Base-by-base conservation (phyloP, 2,329 filamentous ascomycete genomes). In the Paracoccidioides lutzii region DNA sequence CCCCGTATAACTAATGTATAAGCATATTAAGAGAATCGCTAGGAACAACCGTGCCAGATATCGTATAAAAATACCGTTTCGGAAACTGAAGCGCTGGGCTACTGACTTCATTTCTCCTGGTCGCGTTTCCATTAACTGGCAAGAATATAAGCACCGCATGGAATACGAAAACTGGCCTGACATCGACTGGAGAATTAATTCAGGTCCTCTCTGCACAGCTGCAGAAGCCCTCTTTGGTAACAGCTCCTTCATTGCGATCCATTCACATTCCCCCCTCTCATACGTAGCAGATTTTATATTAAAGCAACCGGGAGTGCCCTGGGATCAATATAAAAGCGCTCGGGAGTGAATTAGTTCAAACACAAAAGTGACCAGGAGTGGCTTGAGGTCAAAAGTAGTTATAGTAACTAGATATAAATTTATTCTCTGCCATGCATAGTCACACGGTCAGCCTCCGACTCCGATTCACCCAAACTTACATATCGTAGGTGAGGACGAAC, bases 161-260 rank as follows among this genome's bases (percentile, higher is more conserved):
- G 14, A 50, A 37, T 50, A 38, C 32, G 46, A 38, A 35, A 38
- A 50, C 22, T 50, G 12, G n/a, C 14, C 37, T 7, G n/a, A 22
- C 15, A 1, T 37, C n/a, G 46, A 38, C n/a, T 3, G 12, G 30
- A 32, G 12, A 4, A 6, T 7, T n/a, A 50, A 50, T 37, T 8
- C 28, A 37, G 46, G 32, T 37, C 44, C 52, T 15, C 52, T 53
- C 40, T 33, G 14, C 43, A 45, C 30, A 9, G 33, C 45, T 5
- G 52, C 52, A 30, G 41, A 44, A 28, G 52, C 52, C 9, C 38
- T 53, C 15, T 53, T 53, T 32, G 52, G 52, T n/a, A 53, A 53
- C 41, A 35, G 38, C 14, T 53, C 52, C 40, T 53, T 53, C 52
- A 50, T 50, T 14, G 46, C 46, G 10, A 15, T 33, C 15, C 46